Conservation (phyloP, 495 filamentous ascomycete genomes). For the Parathielavia hyrcaniae region DNA sequence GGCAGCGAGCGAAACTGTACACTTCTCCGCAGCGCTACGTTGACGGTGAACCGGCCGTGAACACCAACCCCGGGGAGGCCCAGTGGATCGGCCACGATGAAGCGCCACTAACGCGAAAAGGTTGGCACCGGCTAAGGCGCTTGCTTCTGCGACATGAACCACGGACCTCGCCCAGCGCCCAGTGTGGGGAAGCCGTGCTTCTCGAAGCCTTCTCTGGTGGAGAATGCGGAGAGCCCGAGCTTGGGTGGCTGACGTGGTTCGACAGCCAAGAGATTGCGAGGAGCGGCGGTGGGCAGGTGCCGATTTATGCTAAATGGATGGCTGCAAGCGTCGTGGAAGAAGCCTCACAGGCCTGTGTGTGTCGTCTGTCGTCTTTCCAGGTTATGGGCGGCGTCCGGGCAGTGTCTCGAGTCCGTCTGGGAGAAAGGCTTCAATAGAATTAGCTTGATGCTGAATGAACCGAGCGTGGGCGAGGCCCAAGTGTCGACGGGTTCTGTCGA, state of each 20-base stretch:
- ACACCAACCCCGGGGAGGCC: not conserved
- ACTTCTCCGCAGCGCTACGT: conserved; percentile 2
- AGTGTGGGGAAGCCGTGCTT: conserved; percentile 18
- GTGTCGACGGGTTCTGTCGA: not conserved
- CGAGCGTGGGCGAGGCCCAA: not conserved
- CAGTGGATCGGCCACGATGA: not conserved
- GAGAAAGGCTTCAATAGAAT: not conserved
- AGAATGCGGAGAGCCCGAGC: conserved; percentile 18
- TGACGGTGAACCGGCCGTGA: conserved; percentile 3
- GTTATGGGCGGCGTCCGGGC: too few relatives aligned
- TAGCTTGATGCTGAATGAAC: not conserved
- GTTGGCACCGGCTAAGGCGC: not conserved
- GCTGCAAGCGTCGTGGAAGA: conserved; percentile 17
- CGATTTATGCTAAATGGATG: conserved; percentile 36
- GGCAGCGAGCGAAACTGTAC: not conserved
- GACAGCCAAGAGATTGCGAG: conserved; percentile 28
- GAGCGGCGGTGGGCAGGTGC: conserved; percentile 24
- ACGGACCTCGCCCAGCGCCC: not conserved
- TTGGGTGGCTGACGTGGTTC: conserved; percentile 18
- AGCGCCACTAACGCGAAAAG: too few relatives aligned
- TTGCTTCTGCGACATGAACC: conserved; percentile 9
- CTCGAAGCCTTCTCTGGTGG: conserved; percentile 23
- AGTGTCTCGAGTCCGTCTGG: not conserved
- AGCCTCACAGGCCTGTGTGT: conserved; percentile 9
- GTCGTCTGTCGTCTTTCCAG: not conserved